Evolutionary conservation across 768 basidiomycete species (phyloP), one percentile per base, ranked within the genome.

Genomic region (Russula abietina): DNA sequence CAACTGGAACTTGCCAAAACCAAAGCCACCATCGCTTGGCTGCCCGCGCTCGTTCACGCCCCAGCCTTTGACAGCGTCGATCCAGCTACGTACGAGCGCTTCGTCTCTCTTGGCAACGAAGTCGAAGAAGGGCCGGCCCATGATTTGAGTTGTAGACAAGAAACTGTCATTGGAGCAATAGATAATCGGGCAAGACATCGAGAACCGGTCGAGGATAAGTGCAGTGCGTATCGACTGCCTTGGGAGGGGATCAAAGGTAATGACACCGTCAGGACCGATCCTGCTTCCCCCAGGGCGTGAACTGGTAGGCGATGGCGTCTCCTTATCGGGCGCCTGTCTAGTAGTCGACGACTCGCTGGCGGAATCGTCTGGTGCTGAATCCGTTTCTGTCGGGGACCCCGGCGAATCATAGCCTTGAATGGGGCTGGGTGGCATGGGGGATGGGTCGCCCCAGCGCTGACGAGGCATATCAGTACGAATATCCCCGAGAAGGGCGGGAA

Each of bases 11-110:
- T 80, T 82, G 19, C 89, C 89, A 73, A 88, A 92, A 17, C 88
- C 90, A 70, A 92, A 92, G 1, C 90, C 90, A 38, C 89, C 89
- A 67, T 91, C 88, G 70, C 86, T 88, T 26, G 89, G 89, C 73
- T 88, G 87, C 0, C 89, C 90, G 3, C 83, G 81, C 72, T 91
- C 90, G 65, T 91, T 91, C 54, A 91, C 88, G 19, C 89, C 89
- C 86, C 89, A 91, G 2, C 83, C 81, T 71, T 92, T 92, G 68
- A 91, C 83, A 55, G 83, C 81, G 64, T 85, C 85, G 56, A 92
- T 85, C 88, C 88, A 91, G 57, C 78, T 80, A 28, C 83, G 81
- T 26, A 92, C 88, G 55, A 80, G 77, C 12, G 73, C 74, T 73
- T 90, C 89, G 67, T 88, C 87, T 65, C 80, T 77, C 69, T 73